phyloP scores from a whole-genome alignment of 768 basidiomycete species.

The Podaxis sp. region DNA sequence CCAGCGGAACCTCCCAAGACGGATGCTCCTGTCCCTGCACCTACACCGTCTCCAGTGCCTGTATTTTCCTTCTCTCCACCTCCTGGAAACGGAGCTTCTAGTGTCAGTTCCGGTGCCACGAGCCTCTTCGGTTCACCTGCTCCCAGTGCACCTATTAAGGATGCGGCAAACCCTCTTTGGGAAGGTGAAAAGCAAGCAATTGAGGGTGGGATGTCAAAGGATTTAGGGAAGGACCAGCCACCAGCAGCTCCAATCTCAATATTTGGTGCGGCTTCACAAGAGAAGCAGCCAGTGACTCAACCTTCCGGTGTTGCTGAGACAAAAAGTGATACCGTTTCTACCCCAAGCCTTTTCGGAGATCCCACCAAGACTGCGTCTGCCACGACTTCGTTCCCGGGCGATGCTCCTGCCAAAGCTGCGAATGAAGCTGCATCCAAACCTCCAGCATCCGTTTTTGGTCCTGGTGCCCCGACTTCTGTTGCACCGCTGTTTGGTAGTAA shows the following conservation, averaged over 20 bases:
- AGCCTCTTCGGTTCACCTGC: slow-evolving; percentile 18
- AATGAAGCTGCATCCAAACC: neutral
- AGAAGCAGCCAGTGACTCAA: neutral
- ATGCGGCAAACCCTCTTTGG: slow-evolving; percentile 44
- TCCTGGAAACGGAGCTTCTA: slow-evolving; percentile 16
- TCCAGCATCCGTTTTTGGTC: slow-evolving; percentile 21
- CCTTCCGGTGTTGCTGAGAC: neutral
- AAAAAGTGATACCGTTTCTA: neutral
- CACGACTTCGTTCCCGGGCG: neutral
- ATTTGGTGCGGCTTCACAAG: slow-evolving; percentile 9
- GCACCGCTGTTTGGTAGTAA: slow-evolving; percentile 6
- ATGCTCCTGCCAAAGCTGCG: neutral
- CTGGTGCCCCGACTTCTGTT: slow-evolving; percentile 13
- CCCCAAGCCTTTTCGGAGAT: slow-evolving; percentile 1
- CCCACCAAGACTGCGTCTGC: neutral
- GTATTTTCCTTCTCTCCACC: slow-evolving; percentile 13
- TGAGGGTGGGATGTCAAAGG: neutral
- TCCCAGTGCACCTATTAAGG: slow-evolving; percentile 32
- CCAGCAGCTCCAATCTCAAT: slow-evolving; percentile 3
- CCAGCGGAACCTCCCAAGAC: slow-evolving; percentile 19
- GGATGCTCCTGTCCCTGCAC: slow-evolving; percentile 12
- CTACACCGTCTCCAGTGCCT: slow-evolving; percentile 10
- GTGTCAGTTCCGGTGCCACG: slow-evolving; percentile 1
- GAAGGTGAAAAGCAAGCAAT: slow-evolving; percentile 34
- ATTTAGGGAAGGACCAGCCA: neutral